Base-by-base conservation (phyloP, 2,329 filamentous ascomycete species). In the Tolypocladium capitatum region DNA sequence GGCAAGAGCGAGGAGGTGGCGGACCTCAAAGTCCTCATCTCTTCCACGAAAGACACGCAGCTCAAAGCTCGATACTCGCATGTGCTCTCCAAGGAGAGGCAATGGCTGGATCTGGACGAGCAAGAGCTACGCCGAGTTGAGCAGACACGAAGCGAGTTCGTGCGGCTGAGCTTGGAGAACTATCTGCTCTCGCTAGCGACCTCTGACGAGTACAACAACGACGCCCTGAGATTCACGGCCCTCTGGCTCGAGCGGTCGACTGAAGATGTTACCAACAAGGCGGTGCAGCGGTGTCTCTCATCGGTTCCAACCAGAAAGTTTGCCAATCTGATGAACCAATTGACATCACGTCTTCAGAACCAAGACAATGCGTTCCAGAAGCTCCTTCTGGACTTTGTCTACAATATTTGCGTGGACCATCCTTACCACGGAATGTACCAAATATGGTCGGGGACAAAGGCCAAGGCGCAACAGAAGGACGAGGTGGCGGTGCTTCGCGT, bases 381-480 rank as follows among this genome's bases (percentile, higher is more conserved):
- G 36, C 72, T 91, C 1, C 71, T 99, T 2, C 78, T 80, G 46
- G 71, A 73, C 2, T 69, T 98, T 18, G 81, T 97, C 4, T 80
- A 81, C 58, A 82, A 81, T 9, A 95, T 98, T 48, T 97, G 91
- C 60, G 73, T 78, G 11, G 89, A 98, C 49, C 92, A 99, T 65
- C 94, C 92, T 0, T 95, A 90, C 63, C 94, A 98, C 61, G 89
- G 89, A 44, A 91, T 97, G 81, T 94, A 98, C 62, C 90, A 97
- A 56, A 87, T 98, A 38, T 96, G 91, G 72, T 86, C 90, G 2
- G 83, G 84, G 21, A 81, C 79, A 41, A 85, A 82, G 56, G 80
- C 77, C 46, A 83, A 81, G 50, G 76, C 75, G 45, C 81, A 83
- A 56, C 73, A 73, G 46, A 82, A 84, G 55, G 91, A 96, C 54